Conservation (phyloP, 352 stramenopile species). For the Phytophthora fragariaefolia region DNA sequence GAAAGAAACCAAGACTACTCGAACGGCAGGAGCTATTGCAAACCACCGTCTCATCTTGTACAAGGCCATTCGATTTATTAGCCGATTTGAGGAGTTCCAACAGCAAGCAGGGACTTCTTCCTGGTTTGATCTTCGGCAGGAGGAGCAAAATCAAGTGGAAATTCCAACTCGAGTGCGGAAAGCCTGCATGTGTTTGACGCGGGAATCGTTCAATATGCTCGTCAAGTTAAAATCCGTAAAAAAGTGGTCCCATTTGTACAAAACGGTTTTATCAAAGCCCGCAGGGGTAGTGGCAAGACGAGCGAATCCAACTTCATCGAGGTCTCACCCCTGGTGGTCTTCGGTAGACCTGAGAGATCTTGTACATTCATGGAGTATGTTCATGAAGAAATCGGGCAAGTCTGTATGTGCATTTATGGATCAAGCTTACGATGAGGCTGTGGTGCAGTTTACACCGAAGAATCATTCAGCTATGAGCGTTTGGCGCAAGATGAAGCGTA, state of each 20-base stretch:
- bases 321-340: conserved; percentile 24
- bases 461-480: conserved; percentile 20
- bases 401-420: conserved; percentile 5
- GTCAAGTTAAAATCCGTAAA: conserved; percentile 17
- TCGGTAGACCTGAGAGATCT: conserved; percentile 9
- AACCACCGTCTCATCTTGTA: conserved; percentile 17
- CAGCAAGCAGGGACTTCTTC: background rate
- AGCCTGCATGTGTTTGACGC: conserved; percentile 7
- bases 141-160: conserved; percentile 9
- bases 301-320: background rate
- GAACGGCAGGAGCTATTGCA: background rate
- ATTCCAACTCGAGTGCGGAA: conserved; percentile 7
- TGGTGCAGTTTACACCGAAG: conserved; percentile 18
- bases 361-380: conserved; percentile 18
- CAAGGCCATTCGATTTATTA: conserved; percentile 17
- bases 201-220: conserved; percentile 15
- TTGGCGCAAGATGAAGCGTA: conserved; percentile 35
- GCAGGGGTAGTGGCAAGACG: background rate
- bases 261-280: background rate
- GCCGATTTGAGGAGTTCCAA: conserved; percentile 20
- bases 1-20: background rate
- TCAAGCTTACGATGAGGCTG: conserved; percentile 13
- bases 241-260: conserved; percentile 8
- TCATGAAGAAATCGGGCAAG: conserved; percentile 14
- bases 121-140: conserved; percentile 27